Evolutionary conservation across 1,284 basidiomycete species (phyloP).

Genomic region (Phylloporus sp.): DNA sequence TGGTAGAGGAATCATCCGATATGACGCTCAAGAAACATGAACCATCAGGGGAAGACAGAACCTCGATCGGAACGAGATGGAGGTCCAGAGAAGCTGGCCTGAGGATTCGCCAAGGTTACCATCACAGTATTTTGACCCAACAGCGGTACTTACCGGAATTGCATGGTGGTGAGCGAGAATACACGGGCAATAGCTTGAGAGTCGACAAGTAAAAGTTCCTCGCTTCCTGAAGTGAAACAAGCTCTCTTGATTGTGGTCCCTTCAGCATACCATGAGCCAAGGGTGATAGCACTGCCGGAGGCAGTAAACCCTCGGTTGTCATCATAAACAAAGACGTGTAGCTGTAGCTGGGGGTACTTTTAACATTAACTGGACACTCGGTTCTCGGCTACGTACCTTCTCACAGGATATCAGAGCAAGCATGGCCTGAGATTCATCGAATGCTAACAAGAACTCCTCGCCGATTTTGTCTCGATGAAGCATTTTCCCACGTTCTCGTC

Average conservation of each 20-base stretch:
- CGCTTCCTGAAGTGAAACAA: slow-evolving; percentile 53
- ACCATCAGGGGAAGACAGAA: slow-evolving; percentile 61
- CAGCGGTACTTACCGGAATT: slow-evolving; percentile 52
- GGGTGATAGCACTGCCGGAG: slow-evolving; percentile 49
- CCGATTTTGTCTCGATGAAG: slow-evolving; percentile 57
- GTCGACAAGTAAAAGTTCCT: slow-evolving; percentile 61
- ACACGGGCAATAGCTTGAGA: slow-evolving; percentile 50
- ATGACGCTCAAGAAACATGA: slow-evolving; percentile 55
- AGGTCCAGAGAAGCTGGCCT: slow-evolving; percentile 59
- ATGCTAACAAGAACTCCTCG: slow-evolving; percentile 50
- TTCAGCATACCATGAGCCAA: slow-evolving; percentile 53
- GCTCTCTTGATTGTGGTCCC: slow-evolving; percentile 44
- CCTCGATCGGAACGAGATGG: slow-evolving; percentile 37
- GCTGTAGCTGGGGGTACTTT: slow-evolving; percentile 40
- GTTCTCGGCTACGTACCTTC: slow-evolving; percentile 42
- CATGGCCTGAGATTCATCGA: slow-evolving; percentile 57
- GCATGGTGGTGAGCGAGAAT: slow-evolving; percentile 59
- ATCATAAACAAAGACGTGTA: slow-evolving; percentile 57
- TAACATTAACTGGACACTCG: background rate
- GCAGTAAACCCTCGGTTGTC: slow-evolving; percentile 46
- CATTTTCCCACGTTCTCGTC: slow-evolving; percentile 37
- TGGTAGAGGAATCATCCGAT: slow-evolving; percentile 22
- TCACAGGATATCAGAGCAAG: slow-evolving; percentile 52
- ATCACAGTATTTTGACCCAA: background rate
- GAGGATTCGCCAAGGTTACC: background rate